Evolutionary conservation across 2,329 filamentous ascomycete species (phyloP).

Genomic region (Colletotrichum sansevieriae): DNA sequence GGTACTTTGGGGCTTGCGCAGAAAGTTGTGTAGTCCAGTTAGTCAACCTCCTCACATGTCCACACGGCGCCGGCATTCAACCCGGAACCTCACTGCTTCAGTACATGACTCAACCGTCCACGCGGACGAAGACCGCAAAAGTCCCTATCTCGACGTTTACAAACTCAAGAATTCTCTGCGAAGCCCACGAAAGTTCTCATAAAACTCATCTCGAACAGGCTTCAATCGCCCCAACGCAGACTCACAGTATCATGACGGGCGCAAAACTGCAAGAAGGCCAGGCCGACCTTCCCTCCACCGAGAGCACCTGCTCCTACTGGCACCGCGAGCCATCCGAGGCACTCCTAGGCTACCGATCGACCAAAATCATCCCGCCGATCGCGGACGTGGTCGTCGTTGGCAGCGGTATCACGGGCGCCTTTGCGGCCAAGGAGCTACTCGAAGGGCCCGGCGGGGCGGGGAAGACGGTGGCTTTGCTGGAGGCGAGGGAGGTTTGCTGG

Average conservation of each 20-base stretch:
- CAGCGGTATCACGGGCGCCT: constrained; percentile 82
- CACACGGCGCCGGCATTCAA: constrained; percentile 7
- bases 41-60: constrained; percentile 18
- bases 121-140: constrained; percentile 11
- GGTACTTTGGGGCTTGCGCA: background rate
- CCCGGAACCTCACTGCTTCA: constrained; percentile 14
- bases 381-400: constrained; percentile 81
- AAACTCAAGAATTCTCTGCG: background rate
- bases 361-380: constrained; percentile 68
- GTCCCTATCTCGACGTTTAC: background rate
- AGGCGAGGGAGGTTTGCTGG: constrained; percentile 84
- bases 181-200: background rate
- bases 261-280: constrained; percentile 51
- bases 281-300: constrained; percentile 70
- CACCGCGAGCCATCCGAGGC: constrained; percentile 74
- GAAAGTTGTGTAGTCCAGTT: background rate
- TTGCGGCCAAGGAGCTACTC: constrained; percentile 74
- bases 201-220: background rate
- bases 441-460: constrained; percentile 54
- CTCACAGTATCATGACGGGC: constrained; percentile 49
- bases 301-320: constrained; percentile 79
- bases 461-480: constrained; percentile 76
- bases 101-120: constrained; percentile 23
- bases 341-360: constrained; percentile 77
- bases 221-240: no score